phyloP scores from a whole-genome alignment of 164 flowering plant genomes.

The Piper longum region DNA sequence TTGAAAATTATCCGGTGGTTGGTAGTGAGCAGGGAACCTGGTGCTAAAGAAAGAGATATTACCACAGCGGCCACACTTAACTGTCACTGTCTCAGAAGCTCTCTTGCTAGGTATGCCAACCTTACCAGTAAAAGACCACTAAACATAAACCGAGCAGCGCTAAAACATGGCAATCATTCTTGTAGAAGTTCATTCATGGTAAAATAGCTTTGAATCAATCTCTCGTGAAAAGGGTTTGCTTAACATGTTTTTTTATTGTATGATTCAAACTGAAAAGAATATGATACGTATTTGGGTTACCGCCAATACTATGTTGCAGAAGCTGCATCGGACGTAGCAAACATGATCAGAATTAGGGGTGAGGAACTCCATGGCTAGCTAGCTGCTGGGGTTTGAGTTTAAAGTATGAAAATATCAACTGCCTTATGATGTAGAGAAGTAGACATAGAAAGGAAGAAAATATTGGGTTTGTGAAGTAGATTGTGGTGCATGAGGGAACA shows the following conservation, averaged over 20 bases:
- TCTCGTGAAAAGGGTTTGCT: background rate
- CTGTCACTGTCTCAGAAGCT: conserved; percentile 73
- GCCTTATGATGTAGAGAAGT: background rate
- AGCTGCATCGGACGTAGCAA: conserved; percentile 91
- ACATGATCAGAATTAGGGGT: conserved; percentile 54
- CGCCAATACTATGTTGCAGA: conserved; percentile 88
- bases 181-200: background rate
- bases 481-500: background rate
- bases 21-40: conserved; percentile 52
- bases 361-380: conserved; percentile 23
- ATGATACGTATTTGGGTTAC: conserved; percentile 21
- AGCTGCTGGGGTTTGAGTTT: conserved; percentile 4
- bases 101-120: conserved; percentile 83
- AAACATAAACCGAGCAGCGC: too few species aligned
- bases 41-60: conserved; percentile 73
- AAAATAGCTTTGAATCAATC: background rate
- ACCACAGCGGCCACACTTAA: conserved; percentile 89
- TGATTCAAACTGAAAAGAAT: background rate
- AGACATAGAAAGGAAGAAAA: background rate
- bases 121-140: conserved; percentile 16
- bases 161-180: background rate
- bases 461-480: background rate
- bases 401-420: conserved; percentile 7
- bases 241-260: background rate
- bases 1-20: conserved; percentile 32